phyloP scores from a whole-genome alignment of 1,284 basidiomycete species.

The Waitea zeae region DNA sequence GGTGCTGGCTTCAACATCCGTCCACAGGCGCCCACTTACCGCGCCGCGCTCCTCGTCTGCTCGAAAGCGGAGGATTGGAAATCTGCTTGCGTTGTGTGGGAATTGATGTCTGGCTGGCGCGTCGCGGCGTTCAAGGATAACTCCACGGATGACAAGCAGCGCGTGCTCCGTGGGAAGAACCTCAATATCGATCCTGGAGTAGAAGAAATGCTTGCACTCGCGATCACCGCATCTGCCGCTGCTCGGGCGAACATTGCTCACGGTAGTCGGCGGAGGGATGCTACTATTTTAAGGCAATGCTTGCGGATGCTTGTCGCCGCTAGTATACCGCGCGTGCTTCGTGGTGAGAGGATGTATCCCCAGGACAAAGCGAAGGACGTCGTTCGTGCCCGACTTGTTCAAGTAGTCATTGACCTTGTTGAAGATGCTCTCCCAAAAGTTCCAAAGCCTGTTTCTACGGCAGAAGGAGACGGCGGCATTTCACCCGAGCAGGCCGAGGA shows the following conservation, averaged over 20 bases:
- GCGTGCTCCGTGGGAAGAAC: constrained; percentile 12
- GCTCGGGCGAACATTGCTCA: constrained; percentile 32
- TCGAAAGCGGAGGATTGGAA: constrained; percentile 45
- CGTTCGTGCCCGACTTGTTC: too few relatives aligned
- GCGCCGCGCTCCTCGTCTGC: constrained; percentile 38
- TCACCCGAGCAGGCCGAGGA: too few relatives aligned
- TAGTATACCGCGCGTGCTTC: background rate
- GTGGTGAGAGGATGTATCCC: too few relatives aligned
- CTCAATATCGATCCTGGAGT: constrained; percentile 21
- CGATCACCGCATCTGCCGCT: constrained; percentile 31
- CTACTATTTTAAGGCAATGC: constrained; percentile 32
- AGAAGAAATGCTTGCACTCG: constrained; percentile 23
- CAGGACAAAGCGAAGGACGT: too few relatives aligned
- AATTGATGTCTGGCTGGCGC: constrained; percentile 48
- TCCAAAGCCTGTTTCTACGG: too few relatives aligned
- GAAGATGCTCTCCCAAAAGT: too few relatives aligned
- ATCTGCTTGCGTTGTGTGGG: constrained; percentile 33
- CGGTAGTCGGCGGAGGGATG: constrained; percentile 27
- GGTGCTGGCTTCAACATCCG: constrained; percentile 13
- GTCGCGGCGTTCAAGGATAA: constrained; percentile 30
- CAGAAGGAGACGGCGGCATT: too few relatives aligned
- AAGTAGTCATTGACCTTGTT: too few relatives aligned
- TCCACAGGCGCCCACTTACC: constrained; percentile 31
- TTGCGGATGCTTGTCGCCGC: constrained; percentile 27
- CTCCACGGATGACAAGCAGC: constrained; percentile 9